Conservation (phyloP, 1,284 basidiomycete genomes). For the Grifola frondosa region DNA sequence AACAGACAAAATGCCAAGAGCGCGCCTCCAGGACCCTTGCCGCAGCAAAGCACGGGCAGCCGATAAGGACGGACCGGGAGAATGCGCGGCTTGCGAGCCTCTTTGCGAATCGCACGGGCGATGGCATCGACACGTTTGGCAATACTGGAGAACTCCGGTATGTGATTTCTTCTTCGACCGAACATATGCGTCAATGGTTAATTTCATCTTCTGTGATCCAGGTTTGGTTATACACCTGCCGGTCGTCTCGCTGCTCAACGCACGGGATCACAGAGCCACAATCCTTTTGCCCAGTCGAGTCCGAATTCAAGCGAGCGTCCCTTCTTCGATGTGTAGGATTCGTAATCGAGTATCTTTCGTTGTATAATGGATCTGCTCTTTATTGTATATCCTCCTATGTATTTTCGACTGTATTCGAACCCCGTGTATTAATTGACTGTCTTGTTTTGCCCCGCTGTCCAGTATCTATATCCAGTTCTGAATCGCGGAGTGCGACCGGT, state of each 20-base stretch:
- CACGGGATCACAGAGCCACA: conserved; percentile 44
- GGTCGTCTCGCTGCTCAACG: conserved; percentile 58
- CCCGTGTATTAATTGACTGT: too few species aligned
- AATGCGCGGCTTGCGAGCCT: conserved; percentile 43
- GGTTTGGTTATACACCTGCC: conserved; percentile 63
- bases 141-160: conserved; percentile 32
- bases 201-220: conserved; percentile 23
- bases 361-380: too few species aligned
- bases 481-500: too few species aligned
- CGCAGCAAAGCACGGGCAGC: conserved; percentile 23
- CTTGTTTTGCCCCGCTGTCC: too few species aligned
- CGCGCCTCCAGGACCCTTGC: conserved; percentile 23
- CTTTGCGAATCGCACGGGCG: conserved; percentile 25
- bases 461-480: too few species aligned
- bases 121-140: conserved; percentile 36
- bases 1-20: conserved; percentile 12
- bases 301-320: too few species aligned
- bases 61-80: conserved; percentile 49
- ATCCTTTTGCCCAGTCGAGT: too few species aligned
- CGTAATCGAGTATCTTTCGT: too few species aligned
- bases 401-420: too few species aligned
- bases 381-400: too few species aligned
- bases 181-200: too few species aligned
- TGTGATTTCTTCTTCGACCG: conserved; percentile 74
- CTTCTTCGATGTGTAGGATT: too few species aligned